These are phyloP conservation scores for Trametes cinnabarina DNA, from an alignment of 768 basidiomycete genomes.

Conservation along the genomic window DNA sequence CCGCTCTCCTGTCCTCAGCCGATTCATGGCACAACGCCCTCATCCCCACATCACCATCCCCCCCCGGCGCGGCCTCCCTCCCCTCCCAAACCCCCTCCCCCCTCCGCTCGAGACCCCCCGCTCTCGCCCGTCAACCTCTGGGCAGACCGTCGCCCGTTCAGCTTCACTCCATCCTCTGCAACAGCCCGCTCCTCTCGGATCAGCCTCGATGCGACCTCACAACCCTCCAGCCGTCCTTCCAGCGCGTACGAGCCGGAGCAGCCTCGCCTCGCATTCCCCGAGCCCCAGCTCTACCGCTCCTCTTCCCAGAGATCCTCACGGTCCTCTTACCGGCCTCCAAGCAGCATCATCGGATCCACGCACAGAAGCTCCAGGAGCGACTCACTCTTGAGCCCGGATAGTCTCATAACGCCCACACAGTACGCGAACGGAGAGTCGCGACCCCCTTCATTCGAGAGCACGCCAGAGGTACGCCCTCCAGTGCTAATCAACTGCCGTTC, in stretches of 20 bases:
- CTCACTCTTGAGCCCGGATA: slow-evolving; percentile 14
- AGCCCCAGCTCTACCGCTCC: slow-evolving; percentile 29
- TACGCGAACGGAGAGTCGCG: slow-evolving; percentile 23
- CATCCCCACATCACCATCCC: slow-evolving; percentile 39
- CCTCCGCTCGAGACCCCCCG: slow-evolving; percentile 31
- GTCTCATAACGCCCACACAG: slow-evolving; percentile 13
- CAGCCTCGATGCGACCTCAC: slow-evolving; percentile 27
- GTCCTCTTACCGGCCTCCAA: slow-evolving; percentile 15
- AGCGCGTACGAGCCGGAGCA: slow-evolving; percentile 35
- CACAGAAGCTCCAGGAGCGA: slow-evolving; percentile 31
- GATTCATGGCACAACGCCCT: slow-evolving; percentile 21
- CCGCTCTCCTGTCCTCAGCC: slow-evolving; percentile 14
- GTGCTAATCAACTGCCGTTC: background rate
- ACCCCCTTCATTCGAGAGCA: slow-evolving; percentile 28
- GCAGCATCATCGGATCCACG: background rate
- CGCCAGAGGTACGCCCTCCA: slow-evolving; percentile 25
- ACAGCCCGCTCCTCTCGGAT: slow-evolving; percentile 4
- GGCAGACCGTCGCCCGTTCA: slow-evolving; percentile 26
- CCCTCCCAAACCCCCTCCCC: slow-evolving; percentile 33
- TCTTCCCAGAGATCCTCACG: slow-evolving; percentile 22
- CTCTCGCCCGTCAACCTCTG: slow-evolving; percentile 36
- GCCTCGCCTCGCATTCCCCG: slow-evolving; percentile 25
- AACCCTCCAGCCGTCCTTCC: slow-evolving; percentile 36
- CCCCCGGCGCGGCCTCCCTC: slow-evolving; percentile 33
- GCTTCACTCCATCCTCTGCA: slow-evolving; percentile 14